Evolutionary conservation across 306 rosid genomes (phyloP).

Genomic region (Alnus glutinosa): DNA sequence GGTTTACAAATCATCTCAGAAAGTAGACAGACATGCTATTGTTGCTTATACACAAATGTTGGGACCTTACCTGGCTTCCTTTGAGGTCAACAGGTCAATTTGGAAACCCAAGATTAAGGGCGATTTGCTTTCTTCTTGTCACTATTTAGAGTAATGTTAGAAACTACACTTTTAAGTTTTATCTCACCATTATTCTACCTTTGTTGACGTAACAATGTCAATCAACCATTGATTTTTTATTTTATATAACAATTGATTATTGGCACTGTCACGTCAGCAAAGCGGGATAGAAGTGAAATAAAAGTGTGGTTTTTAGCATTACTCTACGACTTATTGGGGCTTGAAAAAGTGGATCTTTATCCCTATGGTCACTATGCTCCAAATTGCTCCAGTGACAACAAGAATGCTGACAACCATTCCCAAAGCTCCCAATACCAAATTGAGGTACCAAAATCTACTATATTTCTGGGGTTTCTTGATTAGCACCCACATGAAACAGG

Average conservation of each 20-base stretch:
- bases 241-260: too few species aligned
- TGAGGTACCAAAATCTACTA: conserved; percentile 45
- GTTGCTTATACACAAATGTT: not conserved
- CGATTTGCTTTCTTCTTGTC: not conserved
- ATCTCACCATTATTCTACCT: too few species aligned
- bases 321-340: conserved; percentile 36
- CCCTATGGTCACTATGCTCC: conserved; percentile 54
- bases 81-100: not conserved
- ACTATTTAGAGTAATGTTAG: not conserved
- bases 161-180: too few species aligned
- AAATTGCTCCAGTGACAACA: conserved; percentile 64
- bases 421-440: conserved; percentile 47
- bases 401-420: conserved; percentile 58
- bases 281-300: too few species aligned
- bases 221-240: too few species aligned
- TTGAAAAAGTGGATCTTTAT: conserved; percentile 62
- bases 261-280: too few species aligned
- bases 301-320: too few species aligned
- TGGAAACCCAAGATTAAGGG: not conserved
- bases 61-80: not conserved
- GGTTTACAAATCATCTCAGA: not conserved
- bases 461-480: conserved; percentile 55
- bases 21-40: not conserved
- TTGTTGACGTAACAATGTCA: too few species aligned
- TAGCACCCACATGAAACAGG: conserved; percentile 75